These are phyloP conservation scores for Aspergillus biplanus DNA, from an alignment of 495 filamentous ascomycete genomes.

Conservation along the genomic window DNA sequence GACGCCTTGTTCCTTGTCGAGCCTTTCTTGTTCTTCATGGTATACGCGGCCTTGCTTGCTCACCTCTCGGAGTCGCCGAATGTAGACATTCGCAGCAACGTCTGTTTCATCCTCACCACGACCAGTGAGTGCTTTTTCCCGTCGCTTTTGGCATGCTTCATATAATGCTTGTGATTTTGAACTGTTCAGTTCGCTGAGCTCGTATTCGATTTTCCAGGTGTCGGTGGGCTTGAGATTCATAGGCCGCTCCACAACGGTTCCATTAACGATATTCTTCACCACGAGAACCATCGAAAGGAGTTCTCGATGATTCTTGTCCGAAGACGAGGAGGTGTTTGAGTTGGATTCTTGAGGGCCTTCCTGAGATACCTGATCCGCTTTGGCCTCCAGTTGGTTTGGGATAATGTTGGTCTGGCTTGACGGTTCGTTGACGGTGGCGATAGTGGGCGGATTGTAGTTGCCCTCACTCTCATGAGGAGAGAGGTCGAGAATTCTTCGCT, in stretches of 20 bases:
- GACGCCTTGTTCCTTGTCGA: constrained; percentile 43
- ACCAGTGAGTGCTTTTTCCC: constrained; percentile 47
- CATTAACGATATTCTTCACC: constrained; percentile 75
- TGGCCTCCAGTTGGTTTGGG: background rate
- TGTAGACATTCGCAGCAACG: constrained; percentile 38
- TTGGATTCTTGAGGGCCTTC: background rate
- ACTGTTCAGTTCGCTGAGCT: constrained; percentile 59
- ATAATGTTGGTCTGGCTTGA: background rate
- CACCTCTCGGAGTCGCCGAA: constrained; percentile 45
- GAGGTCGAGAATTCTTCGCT: constrained; percentile 57
- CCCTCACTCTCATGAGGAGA: constrained; percentile 24
- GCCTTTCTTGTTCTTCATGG: constrained; percentile 51
- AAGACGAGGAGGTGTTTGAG: background rate
- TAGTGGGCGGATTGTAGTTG: constrained; percentile 12
- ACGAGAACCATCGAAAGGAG: constrained; percentile 71
- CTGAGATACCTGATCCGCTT: background rate
- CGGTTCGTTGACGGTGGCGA: background rate
- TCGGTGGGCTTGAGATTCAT: constrained; percentile 50
- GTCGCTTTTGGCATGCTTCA: constrained; percentile 50
- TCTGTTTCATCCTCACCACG: constrained; percentile 41
- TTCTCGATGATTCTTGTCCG: constrained; percentile 21
- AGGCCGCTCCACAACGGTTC: constrained; percentile 62
- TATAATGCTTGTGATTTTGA: constrained; percentile 52
- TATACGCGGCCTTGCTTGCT: constrained; percentile 49
- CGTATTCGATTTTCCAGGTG: constrained; percentile 78